Percentiles rank a stretch among this genome's conserved stretches.
Evolutionary conservation across 2,329 filamentous ascomycete species (phyloP).

Genomic region (Colletotrichum viniferum): DNA sequence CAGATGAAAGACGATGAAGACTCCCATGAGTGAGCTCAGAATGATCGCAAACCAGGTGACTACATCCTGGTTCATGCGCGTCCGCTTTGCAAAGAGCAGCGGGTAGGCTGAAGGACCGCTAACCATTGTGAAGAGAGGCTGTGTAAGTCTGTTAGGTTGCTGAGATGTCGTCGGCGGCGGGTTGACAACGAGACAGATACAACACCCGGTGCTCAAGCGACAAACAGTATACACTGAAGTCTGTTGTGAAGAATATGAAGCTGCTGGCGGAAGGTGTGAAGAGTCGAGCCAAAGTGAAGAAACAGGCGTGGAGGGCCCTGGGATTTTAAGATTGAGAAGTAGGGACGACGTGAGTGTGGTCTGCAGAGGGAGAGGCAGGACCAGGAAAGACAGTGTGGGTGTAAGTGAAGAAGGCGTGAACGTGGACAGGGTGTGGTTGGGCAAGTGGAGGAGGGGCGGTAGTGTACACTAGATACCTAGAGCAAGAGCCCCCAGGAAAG

Average conservation of each 20-base stretch:
- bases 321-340: not conserved
- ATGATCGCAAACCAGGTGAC: conserved; percentile 26
- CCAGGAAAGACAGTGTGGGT: not conserved
- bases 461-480: not conserved
- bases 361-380: not conserved
- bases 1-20: conserved; percentile 16
- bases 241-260: not conserved
- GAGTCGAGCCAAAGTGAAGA: not conserved
- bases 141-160: not conserved
- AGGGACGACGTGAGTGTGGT: not conserved
- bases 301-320: not conserved
- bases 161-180: not conserved
- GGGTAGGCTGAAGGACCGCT: not conserved
- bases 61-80: conserved; percentile 28
- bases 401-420: not conserved
- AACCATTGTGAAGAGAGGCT: not conserved
- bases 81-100: conserved; percentile 16
- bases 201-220: not conserved
- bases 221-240: not conserved
- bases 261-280: not conserved
- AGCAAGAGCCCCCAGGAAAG: not conserved
- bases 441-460: not conserved
- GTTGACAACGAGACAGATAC: not conserved
- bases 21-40: not conserved
- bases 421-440: not conserved